Evolutionary conservation across 805 yeast genomes (phyloP).

Genomic region (Henningerozyma blattae): DNA sequence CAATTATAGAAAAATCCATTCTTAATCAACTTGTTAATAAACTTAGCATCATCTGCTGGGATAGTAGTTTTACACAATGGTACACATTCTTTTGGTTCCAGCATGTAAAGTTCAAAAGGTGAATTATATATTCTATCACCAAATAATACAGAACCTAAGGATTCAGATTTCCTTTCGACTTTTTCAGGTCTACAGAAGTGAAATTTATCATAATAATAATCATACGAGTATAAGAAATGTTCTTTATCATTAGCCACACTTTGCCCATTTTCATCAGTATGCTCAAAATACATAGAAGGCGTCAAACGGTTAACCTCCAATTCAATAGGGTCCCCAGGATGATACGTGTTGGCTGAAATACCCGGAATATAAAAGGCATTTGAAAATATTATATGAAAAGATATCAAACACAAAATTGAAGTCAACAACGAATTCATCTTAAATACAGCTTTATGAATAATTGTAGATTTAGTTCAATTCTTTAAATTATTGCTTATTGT

Average conservation of each 20-base stretch:
- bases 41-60: constrained; percentile 53
- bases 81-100: constrained; percentile 56
- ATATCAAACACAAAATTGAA: too few relatives aligned
- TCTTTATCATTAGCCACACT: constrained; percentile 31
- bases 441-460: too few relatives aligned
- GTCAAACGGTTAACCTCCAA: constrained; percentile 83
- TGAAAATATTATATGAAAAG: too few relatives aligned
- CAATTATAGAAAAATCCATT: constrained; percentile 84
- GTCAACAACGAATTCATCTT: too few relatives aligned
- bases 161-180: constrained; percentile 60
- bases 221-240: constrained; percentile 59
- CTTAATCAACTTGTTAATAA: constrained; percentile 66
- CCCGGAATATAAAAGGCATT: constrained; percentile 85
- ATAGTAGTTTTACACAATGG: constrained; percentile 51
- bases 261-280: constrained; percentile 26
- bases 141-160: constrained; percentile 83
- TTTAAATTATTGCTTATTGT: too few relatives aligned
- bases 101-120: constrained; percentile 74
- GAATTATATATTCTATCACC: constrained; percentile 94
- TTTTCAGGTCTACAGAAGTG: constrained; percentile 67
- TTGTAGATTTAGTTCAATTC: too few relatives aligned
- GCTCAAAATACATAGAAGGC: constrained; percentile 46
- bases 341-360: constrained; percentile 86
- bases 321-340: constrained; percentile 61
- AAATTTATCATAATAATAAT: constrained; percentile 72